Base-by-base conservation (phyloP, 139 green algal genomes). In the Coelastrella sp. region DNA sequence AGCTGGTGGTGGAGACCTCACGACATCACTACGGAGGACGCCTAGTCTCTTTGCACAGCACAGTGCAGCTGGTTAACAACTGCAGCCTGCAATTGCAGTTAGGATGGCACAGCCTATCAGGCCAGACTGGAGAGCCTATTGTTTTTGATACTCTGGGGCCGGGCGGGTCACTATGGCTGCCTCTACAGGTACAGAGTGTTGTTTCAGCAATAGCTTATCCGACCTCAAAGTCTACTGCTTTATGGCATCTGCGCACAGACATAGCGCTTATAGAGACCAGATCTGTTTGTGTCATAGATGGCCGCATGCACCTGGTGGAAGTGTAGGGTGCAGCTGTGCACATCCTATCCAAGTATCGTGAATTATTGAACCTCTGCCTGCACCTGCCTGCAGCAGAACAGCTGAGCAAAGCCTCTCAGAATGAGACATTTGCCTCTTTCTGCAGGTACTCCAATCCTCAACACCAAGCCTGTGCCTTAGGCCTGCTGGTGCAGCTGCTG, bases 31-130 rank as follows among this genome's bases (percentile, higher is more conserved):
- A 91, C 9, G 89, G 90, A 13, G 88, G 87, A 34, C 78, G 85
- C 32, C 89, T 80, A 0, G 35, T 94, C 11, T 76, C 74, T 0
- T 30, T 94, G 15, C 90, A 94, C 69, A 90, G 84, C 5, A 88
- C 86, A 4, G 83, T 95, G 50, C 71, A 88, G 63, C 74, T 94
- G 23, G 48, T 84, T 35, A 95, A 95, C 85, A 50, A 43, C 27
- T 92, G 77, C 17, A 63, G 59, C 6, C 38, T 90, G 23, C 45
- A 68, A 21, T 77, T 95, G 45, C 83, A 87, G 15, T 34, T 92
- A 2, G 91, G 92, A 4, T 69, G 83, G 32, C 83, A 69, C 30
- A 74, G 53, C 0, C 38, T 74, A 5, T 30, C 79, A 34, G 87
- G 77, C 0, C 38, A 67, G 17, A 38, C 53, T 37, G 71, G 66